Evolutionary conservation across 805 yeast genomes (phyloP), one percentile per base, ranked within the genome.

Genomic region (Lipomyces starkeyi): DNA sequence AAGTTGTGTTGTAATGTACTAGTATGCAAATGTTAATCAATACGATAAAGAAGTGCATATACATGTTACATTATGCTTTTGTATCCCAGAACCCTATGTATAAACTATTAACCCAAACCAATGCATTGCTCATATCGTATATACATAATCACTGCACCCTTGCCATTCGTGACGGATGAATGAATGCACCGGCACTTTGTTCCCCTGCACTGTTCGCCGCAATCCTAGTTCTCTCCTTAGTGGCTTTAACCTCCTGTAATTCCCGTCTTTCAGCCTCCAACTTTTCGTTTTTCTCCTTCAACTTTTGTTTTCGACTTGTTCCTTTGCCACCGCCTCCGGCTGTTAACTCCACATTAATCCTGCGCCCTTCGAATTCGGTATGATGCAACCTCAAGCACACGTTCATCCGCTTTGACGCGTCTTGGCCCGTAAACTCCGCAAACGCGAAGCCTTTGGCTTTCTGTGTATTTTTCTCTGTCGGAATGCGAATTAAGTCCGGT

Each of bases 321-420:
- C 96, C 88, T 65, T 98, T 98, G 7, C 76, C 76, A 59, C 99
- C 99, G 55, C 99, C 99, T 65, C 99, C 99, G 61, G 92, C 99
- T 1, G 98, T 95, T 74, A 95, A 83, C 78, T 95, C 99, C 47
- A 95, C 98, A 76, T 95, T 95, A 75, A 95, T 93, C 77, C 88
- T 91, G 73, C 97, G 84, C 57, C 85, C 83, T 66, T 86, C 84
- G 71, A 94, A 77, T 9, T 81, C 74, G 2, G 94, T 83, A 78
- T 91, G 97, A 78, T 95, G 97, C 83, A 91, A 85, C 71, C 89
- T 83, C 73, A 95, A 82, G 0, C 98, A 98, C 58, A 86, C 83
- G 74, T 92, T 97, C 88, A 95, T 88, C 68, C 89, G 86, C 68
- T 87, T 85, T 73, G 90, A 90, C 54, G 93, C 91, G 69, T 89